These are phyloP conservation scores for Ustilago tritici DNA, from an alignment of 1,284 basidiomycete genomes.

Conservation along the genomic window DNA sequence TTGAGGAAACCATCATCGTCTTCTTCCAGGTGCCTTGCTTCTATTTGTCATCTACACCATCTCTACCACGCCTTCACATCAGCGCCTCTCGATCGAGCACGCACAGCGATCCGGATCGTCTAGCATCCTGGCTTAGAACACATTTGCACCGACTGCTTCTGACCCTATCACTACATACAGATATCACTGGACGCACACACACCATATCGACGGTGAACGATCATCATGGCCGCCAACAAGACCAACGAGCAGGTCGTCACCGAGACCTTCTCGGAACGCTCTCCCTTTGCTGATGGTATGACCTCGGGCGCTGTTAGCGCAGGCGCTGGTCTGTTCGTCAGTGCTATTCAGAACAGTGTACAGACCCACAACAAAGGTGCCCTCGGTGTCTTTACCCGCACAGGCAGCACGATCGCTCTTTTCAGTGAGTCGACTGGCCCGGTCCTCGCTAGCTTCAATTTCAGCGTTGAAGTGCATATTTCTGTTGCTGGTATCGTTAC, in stretches of 20 bases:
- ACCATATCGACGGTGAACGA: not conserved
- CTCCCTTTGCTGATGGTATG: slow-evolving; percentile 56
- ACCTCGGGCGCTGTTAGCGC: slow-evolving; percentile 53
- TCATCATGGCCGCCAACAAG: slow-evolving; percentile 35
- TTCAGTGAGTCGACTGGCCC: slow-evolving; percentile 72
- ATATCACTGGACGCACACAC: not conserved
- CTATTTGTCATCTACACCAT: slow-evolving; percentile 7
- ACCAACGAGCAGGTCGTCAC: slow-evolving; percentile 46
- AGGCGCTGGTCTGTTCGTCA: slow-evolving; percentile 62
- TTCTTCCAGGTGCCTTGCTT: slow-evolving; percentile 3
- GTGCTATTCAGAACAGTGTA: slow-evolving; percentile 66
- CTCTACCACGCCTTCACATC: not conserved
- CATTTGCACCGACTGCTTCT: not conserved
- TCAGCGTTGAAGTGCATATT: too few species aligned
- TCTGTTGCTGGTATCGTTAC: not conserved
- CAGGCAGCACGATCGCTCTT: slow-evolving; percentile 82
- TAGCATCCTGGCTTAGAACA: not conserved
- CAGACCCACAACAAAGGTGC: slow-evolving; percentile 81
- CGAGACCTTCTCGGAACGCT: slow-evolving; percentile 57
- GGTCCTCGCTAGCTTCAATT: not conserved
- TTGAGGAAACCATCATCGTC: slow-evolving; percentile 1
- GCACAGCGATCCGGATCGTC: not conserved
- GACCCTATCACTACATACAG: not conserved
- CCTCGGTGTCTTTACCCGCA: slow-evolving; percentile 84
- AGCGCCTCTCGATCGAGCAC: not conserved